phyloP scores from a whole-genome alignment of 2,329 filamentous ascomycete species.

The Aspergillus ibericus region DNA sequence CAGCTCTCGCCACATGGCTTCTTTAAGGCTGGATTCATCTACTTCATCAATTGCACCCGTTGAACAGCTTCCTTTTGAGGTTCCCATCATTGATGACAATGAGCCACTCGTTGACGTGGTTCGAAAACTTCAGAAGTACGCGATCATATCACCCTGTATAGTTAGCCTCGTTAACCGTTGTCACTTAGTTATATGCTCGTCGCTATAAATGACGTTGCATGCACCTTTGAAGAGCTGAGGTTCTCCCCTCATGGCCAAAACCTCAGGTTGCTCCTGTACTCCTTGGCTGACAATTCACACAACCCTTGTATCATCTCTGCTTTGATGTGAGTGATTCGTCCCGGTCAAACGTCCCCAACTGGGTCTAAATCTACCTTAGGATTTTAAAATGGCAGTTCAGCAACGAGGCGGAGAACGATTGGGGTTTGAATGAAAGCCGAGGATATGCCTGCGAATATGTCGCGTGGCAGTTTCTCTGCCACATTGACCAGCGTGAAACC shows the following conservation, averaged over 20 bases:
- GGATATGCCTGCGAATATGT: constrained; percentile 62
- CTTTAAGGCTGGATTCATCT: constrained; percentile 12
- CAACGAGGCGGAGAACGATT: constrained; percentile 52
- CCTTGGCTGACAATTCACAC: constrained; percentile 43
- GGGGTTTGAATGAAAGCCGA: constrained; percentile 57
- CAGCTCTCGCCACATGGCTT: constrained; percentile 6
- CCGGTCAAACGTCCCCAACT: background rate
- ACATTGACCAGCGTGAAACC: constrained; percentile 56
- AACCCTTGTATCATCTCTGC: constrained; percentile 48
- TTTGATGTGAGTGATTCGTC: constrained; percentile 49
- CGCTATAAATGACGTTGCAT: constrained; percentile 42
- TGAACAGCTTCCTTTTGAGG: constrained; percentile 33
- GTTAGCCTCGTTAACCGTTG: background rate
- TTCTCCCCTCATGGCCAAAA: constrained; percentile 39
- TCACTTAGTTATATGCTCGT: constrained; percentile 39
- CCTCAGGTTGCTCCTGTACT: constrained; percentile 40
- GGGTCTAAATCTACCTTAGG: constrained; percentile 32
- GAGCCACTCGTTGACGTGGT: constrained; percentile 42
- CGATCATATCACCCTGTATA: background rate
- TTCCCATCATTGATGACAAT: constrained; percentile 43
- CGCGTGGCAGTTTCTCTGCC: constrained; percentile 62
- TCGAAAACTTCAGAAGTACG: constrained; percentile 41
- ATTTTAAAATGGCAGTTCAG: constrained; percentile 59
- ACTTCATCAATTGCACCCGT: constrained; percentile 17
- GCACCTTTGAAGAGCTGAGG: constrained; percentile 48